Evolutionary conservation across 768 basidiomycete genomes (phyloP).

Genomic region (Lentinula aciculospora): DNA sequence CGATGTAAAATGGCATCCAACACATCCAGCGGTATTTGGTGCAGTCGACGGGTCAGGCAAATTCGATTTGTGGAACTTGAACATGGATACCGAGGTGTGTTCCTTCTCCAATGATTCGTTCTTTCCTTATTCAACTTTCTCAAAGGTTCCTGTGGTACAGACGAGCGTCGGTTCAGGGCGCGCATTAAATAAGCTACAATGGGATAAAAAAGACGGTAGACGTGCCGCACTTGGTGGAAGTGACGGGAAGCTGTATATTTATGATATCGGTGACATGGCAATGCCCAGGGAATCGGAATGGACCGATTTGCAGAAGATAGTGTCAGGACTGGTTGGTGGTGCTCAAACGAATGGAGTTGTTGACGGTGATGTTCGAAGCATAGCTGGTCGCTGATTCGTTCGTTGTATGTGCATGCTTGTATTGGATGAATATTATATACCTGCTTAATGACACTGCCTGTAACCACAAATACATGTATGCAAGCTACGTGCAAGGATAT

Average conservation of each 20-base stretch:
- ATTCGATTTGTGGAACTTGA: constrained; percentile 97
- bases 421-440: not conserved
- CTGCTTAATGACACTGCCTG: not conserved
- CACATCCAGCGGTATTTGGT: constrained; percentile 91
- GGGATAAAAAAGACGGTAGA: constrained; percentile 91
- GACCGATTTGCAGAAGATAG: constrained; percentile 85
- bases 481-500: too few relatives aligned
- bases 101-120: constrained; percentile 1
- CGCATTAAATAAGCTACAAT: constrained; percentile 92
- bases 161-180: constrained; percentile 72
- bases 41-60: constrained; percentile 92
- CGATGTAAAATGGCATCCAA: constrained; percentile 97
- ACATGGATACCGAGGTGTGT: constrained; percentile 91
- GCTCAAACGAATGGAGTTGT: constrained; percentile 40
- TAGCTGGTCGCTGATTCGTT: constrained; percentile 23
- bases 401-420: not conserved
- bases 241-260: constrained; percentile 90
- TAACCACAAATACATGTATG: not conserved
- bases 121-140: not conserved
- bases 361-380: constrained; percentile 24
- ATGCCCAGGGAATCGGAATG: constrained; percentile 89
- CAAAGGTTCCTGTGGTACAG: constrained; percentile 87
- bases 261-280: constrained; percentile 90
- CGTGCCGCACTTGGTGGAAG: constrained; percentile 87
- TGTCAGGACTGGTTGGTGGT: constrained; percentile 66